phyloP scores from a whole-genome alignment of 441 rosid species.

The Mallotus repandus region DNA sequence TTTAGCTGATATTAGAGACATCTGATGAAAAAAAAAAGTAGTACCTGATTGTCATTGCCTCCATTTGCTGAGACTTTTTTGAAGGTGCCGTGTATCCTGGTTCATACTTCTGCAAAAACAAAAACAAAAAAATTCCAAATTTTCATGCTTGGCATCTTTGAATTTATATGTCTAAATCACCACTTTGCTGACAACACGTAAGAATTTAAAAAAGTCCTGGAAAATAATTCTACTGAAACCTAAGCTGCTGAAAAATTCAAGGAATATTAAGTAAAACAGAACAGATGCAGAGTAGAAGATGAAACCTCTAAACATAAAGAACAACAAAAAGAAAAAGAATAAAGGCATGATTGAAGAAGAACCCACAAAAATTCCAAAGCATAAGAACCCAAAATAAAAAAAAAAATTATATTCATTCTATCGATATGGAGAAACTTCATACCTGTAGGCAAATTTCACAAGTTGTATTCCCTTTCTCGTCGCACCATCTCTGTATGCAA shows the following conservation, averaged over 20 bases:
- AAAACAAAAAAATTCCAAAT: slow-evolving; percentile 6
- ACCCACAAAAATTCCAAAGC: too few relatives aligned
- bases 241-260: too few relatives aligned
- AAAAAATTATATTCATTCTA: background rate
- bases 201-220: background rate
- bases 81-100: slow-evolving; percentile 63
- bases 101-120: slow-evolving; percentile 46
- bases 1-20: too few relatives aligned
- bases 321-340: background rate
- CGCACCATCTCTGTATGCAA: slow-evolving; percentile 95
- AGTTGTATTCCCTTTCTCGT: slow-evolving; percentile 87
- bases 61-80: slow-evolving; percentile 49
- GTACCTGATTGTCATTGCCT: slow-evolving; percentile 57
- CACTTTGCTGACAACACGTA: slow-evolving; percentile 5
- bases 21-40: too few relatives aligned
- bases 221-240: too few relatives aligned
- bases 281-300: slow-evolving; percentile 10
- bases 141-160: background rate
- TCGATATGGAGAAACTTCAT: background rate
- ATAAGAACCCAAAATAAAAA: background rate
- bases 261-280: too few relatives aligned
- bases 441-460: slow-evolving; percentile 98
- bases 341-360: background rate
- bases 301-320: slow-evolving; percentile 8
- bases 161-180: background rate